Evolutionary conservation across 2,329 filamentous ascomycete species (phyloP), one percentile per base, ranked within the genome.

Genomic region (Shiraia sp.): DNA sequence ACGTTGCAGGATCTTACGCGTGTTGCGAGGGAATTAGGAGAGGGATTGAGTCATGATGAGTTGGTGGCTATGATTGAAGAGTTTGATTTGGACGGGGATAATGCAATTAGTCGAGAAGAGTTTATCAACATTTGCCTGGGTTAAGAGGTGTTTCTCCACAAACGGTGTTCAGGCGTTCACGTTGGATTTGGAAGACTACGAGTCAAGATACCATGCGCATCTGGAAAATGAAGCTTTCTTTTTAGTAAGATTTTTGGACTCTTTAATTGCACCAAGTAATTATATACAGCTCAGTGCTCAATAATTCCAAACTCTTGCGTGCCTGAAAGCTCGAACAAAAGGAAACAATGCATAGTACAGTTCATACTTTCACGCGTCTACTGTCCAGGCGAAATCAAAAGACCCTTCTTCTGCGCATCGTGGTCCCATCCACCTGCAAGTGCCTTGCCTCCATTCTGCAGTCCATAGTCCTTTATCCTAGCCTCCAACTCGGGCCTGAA

Each of bases 41-140:
- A 97, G 70, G 90, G 88, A 10, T 78, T 99, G 55, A 89, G 93
- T 57, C 92, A 99, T 63, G 88, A 95, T 61, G 93, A 99, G 69
- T 78, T 99, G 48, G 79, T 83, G 57, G 90, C 90, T 52, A 99
- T 99, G 93, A 93, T 99, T 73, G 90, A 96, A 63, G 92, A 97
- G 71, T 95, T 97, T 74, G 93, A 99, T 74, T 79, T 96, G 52
- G 88, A 95, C 64, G 92, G 90, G 1, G 95, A 95, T 57, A 91
- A 91, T 9, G 90, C 79, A 42, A 83, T 86, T 53, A 78, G 75
- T 33, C 67, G 79, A 57, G 82, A 85, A 45, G 82, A 82, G 45
- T 86, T 86, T 72, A 74, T 85, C 55, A 77, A 79, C n/a, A 86
- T 86, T 53, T 85, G 82, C 66, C 72, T 84, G 67, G 73, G 73